Evolutionary conservation across 441 rosid genomes (phyloP).

Genomic region (Erodium chrysanthum): DNA sequence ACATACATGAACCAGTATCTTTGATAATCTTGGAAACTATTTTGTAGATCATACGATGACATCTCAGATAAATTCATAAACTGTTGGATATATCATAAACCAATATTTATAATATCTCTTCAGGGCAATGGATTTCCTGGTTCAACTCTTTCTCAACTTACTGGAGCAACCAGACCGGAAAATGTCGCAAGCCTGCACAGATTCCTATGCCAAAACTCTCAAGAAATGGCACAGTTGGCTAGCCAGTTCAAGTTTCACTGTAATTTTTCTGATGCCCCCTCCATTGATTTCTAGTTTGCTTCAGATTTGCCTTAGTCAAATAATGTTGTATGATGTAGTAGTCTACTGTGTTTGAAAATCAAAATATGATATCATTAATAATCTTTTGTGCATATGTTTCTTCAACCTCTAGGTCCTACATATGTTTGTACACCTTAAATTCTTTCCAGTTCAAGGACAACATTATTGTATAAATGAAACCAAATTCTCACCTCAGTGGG

Average conservation of each 20-base stretch:
- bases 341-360: too few relatives aligned
- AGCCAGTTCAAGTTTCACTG: constrained; percentile 79
- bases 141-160: constrained; percentile 70
- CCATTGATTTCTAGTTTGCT: background rate
- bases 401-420: too few relatives aligned
- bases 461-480: too few relatives aligned
- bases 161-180: constrained; percentile 70
- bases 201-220: constrained; percentile 66
- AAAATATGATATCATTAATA: too few relatives aligned
- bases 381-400: too few relatives aligned
- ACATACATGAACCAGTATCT: background rate
- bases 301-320: too few relatives aligned
- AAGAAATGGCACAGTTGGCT: constrained; percentile 88
- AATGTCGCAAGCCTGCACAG: constrained; percentile 73
- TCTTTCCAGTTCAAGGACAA: too few relatives aligned
- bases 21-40: background rate
- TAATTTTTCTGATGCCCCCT: constrained; percentile 20
- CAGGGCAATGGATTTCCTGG: constrained; percentile 92
- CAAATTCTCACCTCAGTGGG: too few relatives aligned
- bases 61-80: constrained; percentile 1
- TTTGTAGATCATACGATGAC: background rate
- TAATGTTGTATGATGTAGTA: too few relatives aligned
- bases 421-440: too few relatives aligned
- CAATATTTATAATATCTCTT: constrained; percentile 3
- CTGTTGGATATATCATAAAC: background rate